Evolutionary conservation across 164 flowering plant genomes (phyloP).

Genomic region (Cinnamomum chago): DNA sequence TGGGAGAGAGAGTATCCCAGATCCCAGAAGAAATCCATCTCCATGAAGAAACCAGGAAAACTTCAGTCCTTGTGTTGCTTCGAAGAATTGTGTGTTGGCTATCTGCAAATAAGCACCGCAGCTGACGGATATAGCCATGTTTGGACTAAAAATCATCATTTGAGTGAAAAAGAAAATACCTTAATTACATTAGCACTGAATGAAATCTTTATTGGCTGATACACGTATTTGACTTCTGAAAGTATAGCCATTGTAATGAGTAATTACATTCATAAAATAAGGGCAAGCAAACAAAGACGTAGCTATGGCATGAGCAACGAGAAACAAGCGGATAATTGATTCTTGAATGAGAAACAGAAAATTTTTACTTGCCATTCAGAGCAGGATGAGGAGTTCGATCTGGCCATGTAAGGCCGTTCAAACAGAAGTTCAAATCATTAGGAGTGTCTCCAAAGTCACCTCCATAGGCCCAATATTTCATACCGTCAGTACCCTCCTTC

Average conservation of each 20-base stretch:
- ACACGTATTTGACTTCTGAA: constrained; percentile 86
- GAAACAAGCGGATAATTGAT: background rate
- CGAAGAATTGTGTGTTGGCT: constrained; percentile 53
- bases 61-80: constrained; percentile 57
- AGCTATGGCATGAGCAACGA: background rate
- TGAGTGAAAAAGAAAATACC: constrained; percentile 37
- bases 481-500: constrained; percentile 59
- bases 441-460: constrained; percentile 96
- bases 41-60: constrained; percentile 65
- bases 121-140: background rate
- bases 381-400: constrained; percentile 97
- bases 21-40: constrained; percentile 72
- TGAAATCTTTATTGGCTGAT: constrained; percentile 82
- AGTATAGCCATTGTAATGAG: constrained; percentile 9
- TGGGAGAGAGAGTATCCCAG: constrained; percentile 60
- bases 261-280: background rate
- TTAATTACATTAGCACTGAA: constrained; percentile 39
- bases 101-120: constrained; percentile 44
- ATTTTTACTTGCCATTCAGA: constrained; percentile 52
- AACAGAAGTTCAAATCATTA: constrained; percentile 88
- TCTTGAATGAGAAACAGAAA: background rate
- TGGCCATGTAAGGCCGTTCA: constrained; percentile 88
- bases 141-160: background rate
- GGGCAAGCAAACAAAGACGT: background rate
- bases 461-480: constrained; percentile 93